Percentiles rank a stretch among this genome's conserved stretches.
Evolutionary conservation across 441 rosid species (phyloP).

Genomic region (Adansonia madagascariensis): DNA sequence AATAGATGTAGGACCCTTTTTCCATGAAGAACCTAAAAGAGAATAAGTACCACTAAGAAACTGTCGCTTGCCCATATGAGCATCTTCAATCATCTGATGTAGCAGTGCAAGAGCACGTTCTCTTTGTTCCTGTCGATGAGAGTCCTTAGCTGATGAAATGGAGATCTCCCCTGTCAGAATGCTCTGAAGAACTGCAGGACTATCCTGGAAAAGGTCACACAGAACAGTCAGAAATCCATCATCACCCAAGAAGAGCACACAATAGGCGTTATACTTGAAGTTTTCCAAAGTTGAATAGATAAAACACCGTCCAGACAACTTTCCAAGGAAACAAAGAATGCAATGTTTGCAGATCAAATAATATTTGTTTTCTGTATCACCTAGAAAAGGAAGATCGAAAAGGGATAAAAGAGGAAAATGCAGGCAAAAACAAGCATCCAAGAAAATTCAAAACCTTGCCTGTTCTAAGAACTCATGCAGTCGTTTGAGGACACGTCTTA

Average conservation of each 20-base stretch:
- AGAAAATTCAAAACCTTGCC: conserved; percentile 44
- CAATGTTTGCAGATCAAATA: conserved; percentile 6
- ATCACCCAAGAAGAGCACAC: conserved; percentile 20
- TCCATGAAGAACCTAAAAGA: conserved; percentile 30
- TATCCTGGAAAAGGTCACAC: conserved; percentile 54
- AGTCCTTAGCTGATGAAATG: conserved; percentile 64
- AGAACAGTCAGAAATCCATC: conserved; percentile 10
- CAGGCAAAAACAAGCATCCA: conserved; percentile 17
- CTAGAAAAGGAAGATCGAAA: background rate
- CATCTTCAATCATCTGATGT: conserved; percentile 98
- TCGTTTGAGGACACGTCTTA: conserved; percentile 79
- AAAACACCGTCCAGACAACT: conserved; percentile 14
- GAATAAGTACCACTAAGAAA: conserved; percentile 83
- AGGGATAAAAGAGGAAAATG: background rate
- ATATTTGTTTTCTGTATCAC: conserved; percentile 2
- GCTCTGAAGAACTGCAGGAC: conserved; percentile 67
- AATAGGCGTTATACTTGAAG: conserved; percentile 8
- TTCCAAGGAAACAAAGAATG: conserved; percentile 4
- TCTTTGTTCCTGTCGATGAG: conserved; percentile 80
- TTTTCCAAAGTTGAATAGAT: background rate
- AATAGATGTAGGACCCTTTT: conserved; percentile 19
- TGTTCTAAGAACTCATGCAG: conserved; percentile 85
- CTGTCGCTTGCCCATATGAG: conserved; percentile 96
- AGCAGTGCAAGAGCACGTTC: conserved; percentile 94
- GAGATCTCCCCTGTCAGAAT: conserved; percentile 69